Conservation (phyloP, 805 yeast species). For the Lipomyces chichibuensis region DNA sequence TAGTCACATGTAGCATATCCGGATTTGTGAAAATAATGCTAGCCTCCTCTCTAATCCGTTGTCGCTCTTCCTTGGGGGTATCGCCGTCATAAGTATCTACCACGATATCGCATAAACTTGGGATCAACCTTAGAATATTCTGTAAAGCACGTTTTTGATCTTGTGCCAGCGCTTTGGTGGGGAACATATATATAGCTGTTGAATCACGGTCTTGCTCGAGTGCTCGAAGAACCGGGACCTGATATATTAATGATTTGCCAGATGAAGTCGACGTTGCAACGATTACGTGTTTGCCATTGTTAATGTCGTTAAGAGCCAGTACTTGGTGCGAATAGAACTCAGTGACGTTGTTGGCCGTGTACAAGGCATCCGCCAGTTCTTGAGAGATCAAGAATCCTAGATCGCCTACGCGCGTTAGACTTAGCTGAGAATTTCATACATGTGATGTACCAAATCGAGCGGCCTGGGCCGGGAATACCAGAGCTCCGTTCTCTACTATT, state of each 20-base stretch:
- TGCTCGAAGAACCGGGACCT: slow-evolving; percentile 72
- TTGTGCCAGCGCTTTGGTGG: slow-evolving; percentile 96
- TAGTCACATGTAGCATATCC: slow-evolving; percentile 84
- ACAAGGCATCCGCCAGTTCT: slow-evolving; percentile 57
- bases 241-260: slow-evolving; percentile 92
- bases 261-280: slow-evolving; percentile 95
- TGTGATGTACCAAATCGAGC: slow-evolving; percentile 48
- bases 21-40: slow-evolving; percentile 92
- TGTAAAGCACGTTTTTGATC: slow-evolving; percentile 87
- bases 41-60: slow-evolving; percentile 60
- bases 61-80: slow-evolving; percentile 64
- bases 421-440: neutral
- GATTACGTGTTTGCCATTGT: slow-evolving; percentile 67
- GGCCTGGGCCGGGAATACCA: slow-evolving; percentile 49
- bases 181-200: slow-evolving; percentile 87
- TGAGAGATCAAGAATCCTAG: slow-evolving; percentile 54
- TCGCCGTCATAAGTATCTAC: slow-evolving; percentile 95
- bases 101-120: slow-evolving; percentile 47
- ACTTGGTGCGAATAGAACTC: slow-evolving; percentile 80
- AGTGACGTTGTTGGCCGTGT: slow-evolving; percentile 52
- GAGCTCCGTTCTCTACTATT: slow-evolving; percentile 56
- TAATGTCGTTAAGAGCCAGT: slow-evolving; percentile 62
- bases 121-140: slow-evolving; percentile 57
- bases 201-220: slow-evolving; percentile 49
- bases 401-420: slow-evolving; percentile 37